A percentile compares a stretch with the other conserved stretches of the same genome.
Conservation (phyloP, 371 early-diverging fungal genomes). For the Phascolomyces articulosus region DNA sequence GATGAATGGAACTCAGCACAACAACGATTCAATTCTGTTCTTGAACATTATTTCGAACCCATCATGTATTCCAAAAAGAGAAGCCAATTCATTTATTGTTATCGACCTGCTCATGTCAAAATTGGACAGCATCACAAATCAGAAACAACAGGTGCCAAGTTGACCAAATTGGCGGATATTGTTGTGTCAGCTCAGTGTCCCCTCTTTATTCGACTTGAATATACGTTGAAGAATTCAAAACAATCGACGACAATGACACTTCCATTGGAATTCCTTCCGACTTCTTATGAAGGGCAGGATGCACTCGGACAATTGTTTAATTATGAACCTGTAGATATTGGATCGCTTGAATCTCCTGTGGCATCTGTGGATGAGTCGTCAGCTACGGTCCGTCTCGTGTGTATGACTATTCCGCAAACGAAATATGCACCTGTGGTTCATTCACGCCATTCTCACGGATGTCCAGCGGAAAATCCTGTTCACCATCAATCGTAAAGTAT, state of each 20-base stretch:
- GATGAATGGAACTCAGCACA: slow-evolving; percentile 53
- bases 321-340: slow-evolving; percentile 68
- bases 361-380: slow-evolving; percentile 73
- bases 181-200: slow-evolving; percentile 65
- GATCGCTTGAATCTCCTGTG: slow-evolving; percentile 65
- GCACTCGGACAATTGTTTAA: slow-evolving; percentile 43
- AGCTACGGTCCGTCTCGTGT: slow-evolving; percentile 67
- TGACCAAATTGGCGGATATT: slow-evolving; percentile 54
- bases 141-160: slow-evolving; percentile 46
- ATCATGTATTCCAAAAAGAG: slow-evolving; percentile 50
- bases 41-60: slow-evolving; percentile 70
- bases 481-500: slow-evolving; percentile 36
- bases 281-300: slow-evolving; percentile 48
- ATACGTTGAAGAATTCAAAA: slow-evolving; percentile 49
- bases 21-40: slow-evolving; percentile 56
- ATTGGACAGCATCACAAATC: slow-evolving; percentile 29
- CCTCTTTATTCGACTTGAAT: slow-evolving; percentile 69
- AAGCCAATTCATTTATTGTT: slow-evolving; percentile 65
- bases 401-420: slow-evolving; percentile 63
- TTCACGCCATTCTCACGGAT: slow-evolving; percentile 30
- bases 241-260: slow-evolving; percentile 47
- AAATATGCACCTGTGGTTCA: slow-evolving; percentile 38
- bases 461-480: slow-evolving; percentile 27
- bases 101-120: slow-evolving; percentile 63
- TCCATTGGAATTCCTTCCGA: slow-evolving; percentile 62